Conservation (phyloP, 2,329 filamentous ascomycete genomes). For the Fusarium nygamai region DNA sequence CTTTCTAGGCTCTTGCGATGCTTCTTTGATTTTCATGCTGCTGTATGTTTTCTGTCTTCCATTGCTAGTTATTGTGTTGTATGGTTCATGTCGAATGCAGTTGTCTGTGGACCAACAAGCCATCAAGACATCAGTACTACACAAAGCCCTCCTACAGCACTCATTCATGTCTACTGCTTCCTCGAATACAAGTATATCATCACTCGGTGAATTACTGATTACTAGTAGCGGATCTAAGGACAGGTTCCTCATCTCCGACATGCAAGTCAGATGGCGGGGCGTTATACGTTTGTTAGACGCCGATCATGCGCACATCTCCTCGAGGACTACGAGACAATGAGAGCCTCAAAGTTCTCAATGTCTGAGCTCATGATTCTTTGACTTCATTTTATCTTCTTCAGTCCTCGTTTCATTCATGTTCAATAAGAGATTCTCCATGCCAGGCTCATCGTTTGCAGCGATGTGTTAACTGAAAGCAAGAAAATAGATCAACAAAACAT, state of each 20-base stretch:
- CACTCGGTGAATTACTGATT: neutral
- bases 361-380: neutral
- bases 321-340: neutral
- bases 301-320: neutral
- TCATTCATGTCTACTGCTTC: neutral
- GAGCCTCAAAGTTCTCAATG: neutral
- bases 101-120: neutral
- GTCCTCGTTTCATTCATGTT: neutral
- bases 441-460: neutral
- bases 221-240: neutral
- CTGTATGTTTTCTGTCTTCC: neutral
- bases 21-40: neutral
- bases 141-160: neutral
- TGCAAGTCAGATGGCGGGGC: neutral
- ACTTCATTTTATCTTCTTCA: neutral
- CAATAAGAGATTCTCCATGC: neutral
- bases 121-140: neutral
- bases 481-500: conserved; percentile 23
- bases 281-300: conserved; percentile 22
- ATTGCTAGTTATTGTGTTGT: neutral
- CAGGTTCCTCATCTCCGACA: conserved; percentile 5
- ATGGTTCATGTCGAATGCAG: neutral
- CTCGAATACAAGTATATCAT: neutral
- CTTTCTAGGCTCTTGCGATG: neutral
- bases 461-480: neutral